Conservation (phyloP, 177 flowering plant species). For the Vitis hybrid region DNA sequence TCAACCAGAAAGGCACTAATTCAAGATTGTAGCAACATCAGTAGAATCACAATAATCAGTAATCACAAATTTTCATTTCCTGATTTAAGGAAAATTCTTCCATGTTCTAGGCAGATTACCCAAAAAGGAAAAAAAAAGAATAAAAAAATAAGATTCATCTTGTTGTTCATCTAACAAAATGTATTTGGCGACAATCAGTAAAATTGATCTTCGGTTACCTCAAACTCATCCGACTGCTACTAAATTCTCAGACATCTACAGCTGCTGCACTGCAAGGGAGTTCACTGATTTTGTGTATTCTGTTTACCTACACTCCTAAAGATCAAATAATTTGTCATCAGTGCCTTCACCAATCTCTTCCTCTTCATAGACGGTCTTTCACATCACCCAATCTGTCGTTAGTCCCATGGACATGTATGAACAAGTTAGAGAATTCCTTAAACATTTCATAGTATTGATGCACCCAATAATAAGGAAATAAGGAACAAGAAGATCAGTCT, state of each 20-base stretch:
- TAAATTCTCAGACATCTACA: background rate
- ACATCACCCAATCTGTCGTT: slow-evolving; percentile 17
- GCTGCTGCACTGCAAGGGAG: background rate
- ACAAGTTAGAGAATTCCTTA: background rate
- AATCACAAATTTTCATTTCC: background rate
- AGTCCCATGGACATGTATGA: slow-evolving; percentile 8
- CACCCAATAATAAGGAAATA: background rate
- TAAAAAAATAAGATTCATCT: background rate
- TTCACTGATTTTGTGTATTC: background rate
- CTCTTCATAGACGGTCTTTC: slow-evolving; percentile 13
- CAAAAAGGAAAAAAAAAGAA: background rate
- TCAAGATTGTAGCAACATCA: too few species aligned
- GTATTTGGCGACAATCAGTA: background rate
- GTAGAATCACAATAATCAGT: background rate
- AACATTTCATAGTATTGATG: background rate
- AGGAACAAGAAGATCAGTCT: background rate
- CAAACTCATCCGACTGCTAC: background rate
- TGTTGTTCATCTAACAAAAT: background rate
- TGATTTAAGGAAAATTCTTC: background rate
- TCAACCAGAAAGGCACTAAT: too few species aligned
- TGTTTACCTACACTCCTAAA: too few species aligned
- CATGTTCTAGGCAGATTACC: background rate
- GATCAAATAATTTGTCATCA: too few species aligned
- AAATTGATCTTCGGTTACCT: background rate
- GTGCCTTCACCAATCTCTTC: background rate